A percentile compares a stretch with the other conserved stretches of the same genome.
Evolutionary conservation across 768 basidiomycete genomes (phyloP).

Genomic region (Boletus sp.): DNA sequence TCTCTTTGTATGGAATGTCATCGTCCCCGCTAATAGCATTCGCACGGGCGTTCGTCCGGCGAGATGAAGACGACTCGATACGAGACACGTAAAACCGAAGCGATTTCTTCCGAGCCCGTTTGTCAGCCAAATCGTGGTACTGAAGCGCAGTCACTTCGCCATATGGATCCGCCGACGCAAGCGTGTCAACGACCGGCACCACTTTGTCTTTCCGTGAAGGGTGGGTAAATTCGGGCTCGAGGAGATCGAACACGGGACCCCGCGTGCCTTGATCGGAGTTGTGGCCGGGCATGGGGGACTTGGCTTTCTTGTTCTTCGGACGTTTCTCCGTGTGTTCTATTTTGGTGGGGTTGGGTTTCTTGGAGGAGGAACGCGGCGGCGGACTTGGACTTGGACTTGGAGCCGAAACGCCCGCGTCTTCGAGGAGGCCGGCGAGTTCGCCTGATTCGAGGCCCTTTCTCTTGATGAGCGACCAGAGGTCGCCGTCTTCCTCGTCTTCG

Average conservation of each 20-base stretch:
- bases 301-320: slow-evolving; percentile 61
- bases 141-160: slow-evolving; percentile 74
- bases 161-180: slow-evolving; percentile 39
- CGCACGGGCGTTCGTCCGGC: slow-evolving; percentile 69
- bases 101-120: slow-evolving; percentile 73
- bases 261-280: slow-evolving; percentile 18
- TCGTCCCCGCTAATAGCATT: slow-evolving; percentile 85
- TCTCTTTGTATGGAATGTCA: slow-evolving; percentile 86
- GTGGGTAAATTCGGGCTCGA: slow-evolving; percentile 61
- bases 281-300: slow-evolving; percentile 31
- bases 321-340: slow-evolving; percentile 17
- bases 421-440: slow-evolving; percentile 56
- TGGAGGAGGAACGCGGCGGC: slow-evolving; percentile 2
- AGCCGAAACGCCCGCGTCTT: slow-evolving; percentile 40
- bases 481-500: slow-evolving; percentile 39
- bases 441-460: slow-evolving; percentile 37
- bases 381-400: slow-evolving; percentile 12
- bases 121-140: slow-evolving; percentile 76
- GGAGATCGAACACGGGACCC: slow-evolving; percentile 65
- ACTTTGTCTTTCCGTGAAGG: slow-evolving; percentile 21
- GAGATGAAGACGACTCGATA: slow-evolving; percentile 77
- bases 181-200: slow-evolving; percentile 4
- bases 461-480: slow-evolving; percentile 42
- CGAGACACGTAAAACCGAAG: slow-evolving; percentile 92
- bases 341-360: slow-evolving; percentile 4